These are phyloP conservation scores for Sesbania bispinosa DNA, from an alignment of 306 rosid genomes.

Conservation along the genomic window DNA sequence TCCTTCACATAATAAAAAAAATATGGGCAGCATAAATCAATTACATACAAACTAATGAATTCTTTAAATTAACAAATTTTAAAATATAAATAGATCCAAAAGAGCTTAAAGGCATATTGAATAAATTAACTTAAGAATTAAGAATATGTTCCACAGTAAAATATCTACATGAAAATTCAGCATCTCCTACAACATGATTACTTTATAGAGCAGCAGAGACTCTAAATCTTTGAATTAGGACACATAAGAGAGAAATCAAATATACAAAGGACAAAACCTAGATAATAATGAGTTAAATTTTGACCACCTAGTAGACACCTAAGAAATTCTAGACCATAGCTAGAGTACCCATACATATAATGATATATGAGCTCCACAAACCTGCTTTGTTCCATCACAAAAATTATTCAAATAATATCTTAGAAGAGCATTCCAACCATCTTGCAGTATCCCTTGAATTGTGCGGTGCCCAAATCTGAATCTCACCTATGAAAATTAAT, in stretches of 20 bases:
- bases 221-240: not conserved
- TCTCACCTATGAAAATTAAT: conserved; percentile 26
- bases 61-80: too few species aligned
- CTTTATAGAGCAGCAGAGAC: not conserved
- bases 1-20: too few species aligned
- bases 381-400: conserved; percentile 82
- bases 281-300: not conserved
- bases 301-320: not conserved
- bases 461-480: conserved; percentile 75
- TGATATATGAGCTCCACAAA: conserved; percentile 24
- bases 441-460: conserved; percentile 57
- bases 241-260: not conserved
- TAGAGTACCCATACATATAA: conserved; percentile 1
- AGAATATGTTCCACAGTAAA: not conserved
- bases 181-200: not conserved
- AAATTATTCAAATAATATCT: conserved; percentile 83
- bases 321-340: not conserved
- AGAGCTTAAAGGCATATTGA: not conserved
- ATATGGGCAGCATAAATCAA: too few species aligned
- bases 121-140: not conserved
- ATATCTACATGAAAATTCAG: conserved; percentile 7
- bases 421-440: conserved; percentile 62
- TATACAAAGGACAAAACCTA: not conserved
- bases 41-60: too few species aligned
- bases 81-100: conserved; percentile 97